Base-by-base conservation (phyloP, 78 protist genomes). In the slime mould (Dictyostelium discoideum) region DNA sequence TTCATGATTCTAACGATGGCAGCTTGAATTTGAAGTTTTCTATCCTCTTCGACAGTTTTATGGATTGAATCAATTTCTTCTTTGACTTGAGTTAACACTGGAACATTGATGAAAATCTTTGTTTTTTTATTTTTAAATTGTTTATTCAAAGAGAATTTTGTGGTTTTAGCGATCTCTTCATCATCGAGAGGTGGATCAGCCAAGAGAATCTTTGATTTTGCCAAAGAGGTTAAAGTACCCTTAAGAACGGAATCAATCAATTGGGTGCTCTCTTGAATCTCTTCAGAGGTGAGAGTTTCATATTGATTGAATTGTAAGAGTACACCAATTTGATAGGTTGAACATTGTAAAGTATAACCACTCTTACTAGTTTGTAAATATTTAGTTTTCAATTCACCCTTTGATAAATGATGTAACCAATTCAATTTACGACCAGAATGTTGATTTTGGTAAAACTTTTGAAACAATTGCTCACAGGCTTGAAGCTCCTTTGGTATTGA, bases 1-100 rank as follows among this genome's bases (percentile, higher is more conserved):
- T 98, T 98, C 99, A 98, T 98, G 54, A 98, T 94, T 63, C 99
- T 98, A 26, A 98, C 99, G 65, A 98, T 96, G 37, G 98, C 97
- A 16, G 99, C 99, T 89, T 96, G 98, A 11, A 63, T 92, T 42
- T 81, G 92, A 26, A 92, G 60, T 89, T 96, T 96, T 39, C 99
- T 48, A 57, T 98, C 98, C 54, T 98, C 98, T 69, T 96, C 97
- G 29, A 97, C 96, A 13, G 92, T 72, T 82, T 94, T 93, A 89
- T 96, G 97, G 14, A 98, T 96, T n/a, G 85, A 69, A 69, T 93
- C 97, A 32, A 39, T 50, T 87, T 98, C 99, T 26, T 85, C 95
- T 84, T 89, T 87, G 50, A 63, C 93, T 85, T 97, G 98, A 14
- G 69, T 72, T 16, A 63, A 77, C 8, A 96, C 90, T 5, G 99